Evolutionary conservation across 108 stramenopile genomes (phyloP), one percentile per base, ranked within the genome.

Genomic region (Cylindrotheca closterium): DNA sequence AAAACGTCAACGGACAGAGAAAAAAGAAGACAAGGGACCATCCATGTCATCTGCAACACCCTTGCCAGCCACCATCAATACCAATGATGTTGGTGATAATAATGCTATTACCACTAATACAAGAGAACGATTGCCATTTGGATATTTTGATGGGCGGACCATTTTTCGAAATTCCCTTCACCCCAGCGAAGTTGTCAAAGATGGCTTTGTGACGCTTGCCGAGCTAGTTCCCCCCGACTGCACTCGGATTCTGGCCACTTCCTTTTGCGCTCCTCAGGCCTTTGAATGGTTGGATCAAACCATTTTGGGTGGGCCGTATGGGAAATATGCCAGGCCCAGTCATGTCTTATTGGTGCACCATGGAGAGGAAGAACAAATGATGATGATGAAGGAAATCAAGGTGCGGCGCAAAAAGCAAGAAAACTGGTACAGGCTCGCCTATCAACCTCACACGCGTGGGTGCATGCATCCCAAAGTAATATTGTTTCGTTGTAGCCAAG

Each of bases 121-220:
- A 10, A 42, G 7, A 10, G 10, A 42, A 42, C 15, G 7, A 15
- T 42, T 64, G 23, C 63, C 63, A 12, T 34, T 64, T 31, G 63
- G 63, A 21, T 37, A 1, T 21, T 64, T 64, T 55, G 4, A 47
- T 26, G 63, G 63, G 8, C 10, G 24, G 32, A 54, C 18, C 5
- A 22, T 64, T 22, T 64, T 19, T 37, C 63, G 63, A n/a, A 64
- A 64, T 47, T 24, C 19, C 10, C 51, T 64, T 19, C 17, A 64
- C 1, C 18, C 19, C 15, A 18, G 33, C 18, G 63, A 64, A 54
- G n/a, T n/a, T 19, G 24, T 52, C 8, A 7, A 30, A 7, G 51
- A 64, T 21, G 63, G 63, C 49, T 55, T 55, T 25, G 17, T 54
- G 18, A 19, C 51, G 7, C 52, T 64, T 17, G 10, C 51, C 26